Evolutionary conservation across 2,329 filamentous ascomycete species (phyloP), one percentile per base, ranked within the genome.

Genomic region (Aspergillus quadricinctus): DNA sequence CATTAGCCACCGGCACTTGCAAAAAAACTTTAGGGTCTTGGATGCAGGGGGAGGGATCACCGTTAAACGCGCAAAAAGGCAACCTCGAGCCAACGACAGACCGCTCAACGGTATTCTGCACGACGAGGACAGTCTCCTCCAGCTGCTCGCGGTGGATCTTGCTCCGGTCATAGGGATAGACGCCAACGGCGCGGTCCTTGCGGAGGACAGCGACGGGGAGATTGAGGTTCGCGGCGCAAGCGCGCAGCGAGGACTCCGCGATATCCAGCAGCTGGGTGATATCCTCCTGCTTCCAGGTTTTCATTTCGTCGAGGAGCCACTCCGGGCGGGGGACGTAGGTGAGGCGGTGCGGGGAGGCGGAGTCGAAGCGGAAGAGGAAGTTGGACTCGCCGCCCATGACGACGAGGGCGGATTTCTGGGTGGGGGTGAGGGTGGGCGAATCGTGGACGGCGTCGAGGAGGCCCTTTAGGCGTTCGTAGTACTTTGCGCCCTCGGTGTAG

Each of bases 61-160:
- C 94, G 73, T 99, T 99, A 80, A 99, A 99, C 23, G 94, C 94
- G 71, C 94, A 99, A 70, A 97, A 99, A 0, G 94, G 94, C 31
- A 99, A 66, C 61, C 81, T 72, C 45, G 78, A 75, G 1, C 88
- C 88, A 29, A 88, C 88, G 1, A 83, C 77, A 43, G 87, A 90
- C 65, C 92, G 83, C 74, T 97, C 93, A 4, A 99, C 82, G 50
- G 91, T 92, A 72, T 95, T 93, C 74, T 97, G 93, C 19, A 94
- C 90, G 1, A 96, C 91, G 10, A 99, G 81, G 0, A 99, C 94
- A 0, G 93, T 97, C 77, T 99, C 94, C 72, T 99, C 94, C 19
- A 99, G 83, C 56, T 89, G 89, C 76, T 99, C 94, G 19, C 94
- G 86, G 29, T 88, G 84, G 67, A 96, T 91, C 54, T 86, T 87